phyloP scores from a whole-genome alignment of 2,329 filamentous ascomycete genomes.

The Diaporthe destruens region DNA sequence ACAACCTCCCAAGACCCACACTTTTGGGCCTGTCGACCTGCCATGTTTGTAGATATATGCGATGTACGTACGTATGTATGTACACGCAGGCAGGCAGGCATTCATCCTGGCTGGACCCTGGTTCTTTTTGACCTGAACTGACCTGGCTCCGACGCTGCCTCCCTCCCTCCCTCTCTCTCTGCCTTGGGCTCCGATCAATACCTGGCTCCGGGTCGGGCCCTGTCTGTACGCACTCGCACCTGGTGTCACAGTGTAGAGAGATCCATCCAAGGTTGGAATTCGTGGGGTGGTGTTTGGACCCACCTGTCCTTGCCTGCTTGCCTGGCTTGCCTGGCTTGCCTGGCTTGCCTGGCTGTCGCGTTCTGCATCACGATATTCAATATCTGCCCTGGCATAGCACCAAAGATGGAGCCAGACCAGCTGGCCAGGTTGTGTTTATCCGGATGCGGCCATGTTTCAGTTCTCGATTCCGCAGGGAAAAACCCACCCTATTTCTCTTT shows the following conservation, averaged over 20 bases:
- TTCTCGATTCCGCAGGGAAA: constrained; percentile 19
- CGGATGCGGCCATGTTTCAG: constrained; percentile 38
- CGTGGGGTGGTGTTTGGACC: constrained; percentile 15
- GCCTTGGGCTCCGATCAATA: too few species aligned
- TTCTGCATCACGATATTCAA: constrained; percentile 26
- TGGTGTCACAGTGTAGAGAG: constrained; percentile 11
- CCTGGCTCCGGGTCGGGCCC: constrained; percentile 3
- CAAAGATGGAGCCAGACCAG: not conserved
- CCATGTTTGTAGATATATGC: not conserved
- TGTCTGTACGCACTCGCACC: constrained; percentile 20
- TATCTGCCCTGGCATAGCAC: constrained; percentile 6
- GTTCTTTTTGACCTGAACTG: too few species aligned
- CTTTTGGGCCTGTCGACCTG: constrained; percentile 2
- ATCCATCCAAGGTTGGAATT: too few species aligned
- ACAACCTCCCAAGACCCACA: constrained; percentile 3
- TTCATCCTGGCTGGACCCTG: too few species aligned
- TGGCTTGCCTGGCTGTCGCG: not conserved
- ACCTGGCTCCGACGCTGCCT: too few species aligned
- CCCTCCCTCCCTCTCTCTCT: too few species aligned
- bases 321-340: too few species aligned
- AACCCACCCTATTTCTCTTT: constrained; percentile 16
- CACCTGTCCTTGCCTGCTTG: constrained; percentile 5
- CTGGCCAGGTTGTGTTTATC: constrained; percentile 25
- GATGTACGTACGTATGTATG: not conserved
- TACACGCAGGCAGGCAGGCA: too few species aligned